Conservation (phyloP, 495 filamentous ascomycete genomes). For the Aspergillus egyptiacus region DNA sequence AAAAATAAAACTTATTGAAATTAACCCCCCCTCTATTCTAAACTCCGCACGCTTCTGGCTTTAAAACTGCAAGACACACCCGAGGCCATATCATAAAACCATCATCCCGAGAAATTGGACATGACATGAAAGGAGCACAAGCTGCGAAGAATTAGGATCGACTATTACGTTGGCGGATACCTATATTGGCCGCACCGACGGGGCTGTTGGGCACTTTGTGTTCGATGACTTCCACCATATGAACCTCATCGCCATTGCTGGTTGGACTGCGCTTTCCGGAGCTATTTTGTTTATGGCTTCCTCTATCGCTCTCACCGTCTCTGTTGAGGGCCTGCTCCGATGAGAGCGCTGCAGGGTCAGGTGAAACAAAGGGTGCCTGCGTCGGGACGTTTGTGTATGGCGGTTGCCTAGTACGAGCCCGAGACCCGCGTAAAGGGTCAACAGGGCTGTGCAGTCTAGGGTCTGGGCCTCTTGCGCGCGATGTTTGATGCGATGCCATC, state of each 20-base stretch:
- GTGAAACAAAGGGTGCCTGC: constrained; percentile 16
- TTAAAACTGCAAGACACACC: constrained; percentile 9
- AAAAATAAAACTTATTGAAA: no score
- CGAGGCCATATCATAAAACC: not conserved
- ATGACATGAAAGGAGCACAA: constrained; percentile 11
- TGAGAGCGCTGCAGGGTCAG: constrained; percentile 16
- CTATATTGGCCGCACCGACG: constrained; percentile 13
- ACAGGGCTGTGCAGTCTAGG: constrained; percentile 28
- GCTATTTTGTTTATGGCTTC: not conserved
- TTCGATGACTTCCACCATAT: constrained; percentile 32
- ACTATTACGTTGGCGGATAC: constrained; percentile 24
- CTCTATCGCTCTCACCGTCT: constrained; percentile 16
- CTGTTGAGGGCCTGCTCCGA: constrained; percentile 14
- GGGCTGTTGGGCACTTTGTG: constrained; percentile 23
- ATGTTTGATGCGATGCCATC: constrained; percentile 36
- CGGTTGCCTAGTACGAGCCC: not conserved
- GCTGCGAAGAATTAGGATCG: constrained; percentile 12
- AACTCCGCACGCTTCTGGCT: constrained; percentile 19
- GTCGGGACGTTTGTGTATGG: constrained; percentile 19
- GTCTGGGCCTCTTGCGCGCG: constrained; percentile 26
- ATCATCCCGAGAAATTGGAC: not conserved
- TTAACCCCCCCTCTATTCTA: constrained; percentile 14
- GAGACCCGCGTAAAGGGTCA: constrained; percentile 29
- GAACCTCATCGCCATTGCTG: constrained; percentile 30
- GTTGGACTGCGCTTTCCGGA: constrained; percentile 11